Base-by-base conservation (phyloP, 768 basidiomycete species). In the Rossbeevera mucosa region DNA sequence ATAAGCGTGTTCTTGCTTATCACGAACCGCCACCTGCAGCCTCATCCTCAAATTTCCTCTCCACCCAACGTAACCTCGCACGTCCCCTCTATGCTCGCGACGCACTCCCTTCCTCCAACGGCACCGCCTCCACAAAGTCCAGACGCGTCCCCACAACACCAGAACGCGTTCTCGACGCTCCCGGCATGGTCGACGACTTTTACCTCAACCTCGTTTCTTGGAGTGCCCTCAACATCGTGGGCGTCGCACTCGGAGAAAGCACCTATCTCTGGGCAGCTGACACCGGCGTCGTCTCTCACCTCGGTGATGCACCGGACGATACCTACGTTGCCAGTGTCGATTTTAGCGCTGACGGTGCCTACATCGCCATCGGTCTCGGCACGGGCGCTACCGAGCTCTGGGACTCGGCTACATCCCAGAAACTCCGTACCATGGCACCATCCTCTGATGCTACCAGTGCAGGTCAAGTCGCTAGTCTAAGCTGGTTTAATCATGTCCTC, bases 221-320 rank as follows among this genome's bases (percentile, higher is more conserved):
- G 96, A 88, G 88, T 30, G 79, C 78, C 38, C 80, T 81, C 58
- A 97, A 98, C 68, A 73, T 85, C 24, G 83, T 99, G 11, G 94
- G 89, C 2, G 94, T 99, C 50, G 95, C 89, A 0, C 80, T 99
- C 11, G 89, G 85, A 42, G 83, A 88, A 40, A 79, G 79, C 44
- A 93, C 89, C 1, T 99, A 95, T 71, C 82, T 96, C 51, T 99
- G 95, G 95, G 86, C 82, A 57, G 95, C 94, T 1, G 91, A 94
- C 62, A 85, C 87, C 0, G 95, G 95, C 8, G 68, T 79, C 11
- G 95, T 97, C n/a, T 77, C 76, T 24, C 85, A 85, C 51, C 72
- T 94, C 16, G 83, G 83, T 11, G 86, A 90, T 54, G 85, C 84
- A 0, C 82, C 86, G 0, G 85, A 87, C 38, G 86, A 85, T 11